Evolutionary conservation across 1,139 yeast species (phyloP).

Genomic region (Yamadazyma epiphylla): DNA sequence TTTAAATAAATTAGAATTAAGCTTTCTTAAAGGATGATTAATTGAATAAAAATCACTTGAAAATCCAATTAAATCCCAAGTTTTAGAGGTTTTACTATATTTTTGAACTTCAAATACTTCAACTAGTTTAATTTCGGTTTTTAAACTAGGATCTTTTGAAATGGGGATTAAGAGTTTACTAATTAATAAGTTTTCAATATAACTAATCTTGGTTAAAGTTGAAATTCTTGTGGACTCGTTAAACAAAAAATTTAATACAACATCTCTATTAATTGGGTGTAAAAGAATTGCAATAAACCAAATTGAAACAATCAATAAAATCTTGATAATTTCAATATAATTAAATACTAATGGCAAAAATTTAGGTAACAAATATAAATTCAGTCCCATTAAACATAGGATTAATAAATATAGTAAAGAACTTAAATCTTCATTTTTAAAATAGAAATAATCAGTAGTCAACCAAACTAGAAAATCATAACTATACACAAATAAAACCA

Average conservation of each 20-base stretch:
- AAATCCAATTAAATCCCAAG: conserved; percentile 62
- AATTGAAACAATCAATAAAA: conserved; percentile 30
- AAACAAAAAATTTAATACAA: conserved; percentile 40
- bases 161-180: conserved; percentile 8
- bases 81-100: conserved; percentile 43
- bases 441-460: conserved; percentile 59
- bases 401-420: conserved; percentile 43
- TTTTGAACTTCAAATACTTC: conserved; percentile 73
- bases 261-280: conserved; percentile 55
- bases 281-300: conserved; percentile 50
- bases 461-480: conserved; percentile 56
- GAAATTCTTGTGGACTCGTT: conserved; percentile 61
- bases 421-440: conserved; percentile 62
- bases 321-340: conserved; percentile 22
- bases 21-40: conserved; percentile 22
- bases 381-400: conserved; percentile 22
- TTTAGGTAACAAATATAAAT: conserved; percentile 29
- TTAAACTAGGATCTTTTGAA: conserved; percentile 7
- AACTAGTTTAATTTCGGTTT: conserved; percentile 31
- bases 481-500: conserved; percentile 61
- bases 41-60: conserved; percentile 51
- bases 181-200: conserved; percentile 29
- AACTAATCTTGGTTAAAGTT: conserved; percentile 42
- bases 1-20: conserved; percentile 10
- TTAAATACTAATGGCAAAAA: conserved; percentile 23